Evolutionary conservation across 108 stramenopile species (phyloP), one percentile per base, ranked within the genome.

Genomic region (Mayamaea pseudoterrestris): DNA sequence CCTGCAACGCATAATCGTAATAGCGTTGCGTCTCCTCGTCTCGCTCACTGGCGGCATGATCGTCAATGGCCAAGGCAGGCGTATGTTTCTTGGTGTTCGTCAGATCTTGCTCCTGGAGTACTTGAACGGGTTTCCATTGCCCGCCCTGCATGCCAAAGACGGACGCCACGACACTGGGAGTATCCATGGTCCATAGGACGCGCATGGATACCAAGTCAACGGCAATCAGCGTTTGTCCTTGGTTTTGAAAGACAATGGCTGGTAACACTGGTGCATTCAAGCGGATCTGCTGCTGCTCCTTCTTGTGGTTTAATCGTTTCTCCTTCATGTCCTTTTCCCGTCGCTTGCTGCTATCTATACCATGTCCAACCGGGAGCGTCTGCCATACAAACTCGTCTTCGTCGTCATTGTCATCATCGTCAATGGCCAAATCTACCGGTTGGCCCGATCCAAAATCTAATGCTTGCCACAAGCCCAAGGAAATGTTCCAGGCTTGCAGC

Each of bases 401-500:
- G 26, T 30, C 17, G 51, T 43, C 31, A 43, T 34, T 35, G 7
- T 42, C 37, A 29, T 35, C 44, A 16, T 40, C 49, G n/a, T 48
- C 60, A n/a, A n/a, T n/a, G n/a, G n/a, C n/a, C n/a, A n/a, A n/a
- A 20, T 47, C 47, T 42, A 18, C 20, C 29, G 31, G 14, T 26
- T 46, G 53, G 40, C 36, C 52, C 9, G 53, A 57, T 28, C 57
- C 69, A 61, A 83, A 83, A 41, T 76, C 79, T 40, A 86, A 50
- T 7, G 81, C 76, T 36, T 73, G 65, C 29, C 80, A 73, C 12
- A 44, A 59, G 23, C 80, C 80, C 27, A 80, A 29, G 8, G 81
- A 71, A 5, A 86, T 71, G 51, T 90, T 90, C 89, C 89, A 90
- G 23, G 68, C 60, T 43, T 73, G 63, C 27, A 47, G 36, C 16